Conservation (phyloP, 2,329 filamentous ascomycete species). For the Aspergillus eucalypticola region DNA sequence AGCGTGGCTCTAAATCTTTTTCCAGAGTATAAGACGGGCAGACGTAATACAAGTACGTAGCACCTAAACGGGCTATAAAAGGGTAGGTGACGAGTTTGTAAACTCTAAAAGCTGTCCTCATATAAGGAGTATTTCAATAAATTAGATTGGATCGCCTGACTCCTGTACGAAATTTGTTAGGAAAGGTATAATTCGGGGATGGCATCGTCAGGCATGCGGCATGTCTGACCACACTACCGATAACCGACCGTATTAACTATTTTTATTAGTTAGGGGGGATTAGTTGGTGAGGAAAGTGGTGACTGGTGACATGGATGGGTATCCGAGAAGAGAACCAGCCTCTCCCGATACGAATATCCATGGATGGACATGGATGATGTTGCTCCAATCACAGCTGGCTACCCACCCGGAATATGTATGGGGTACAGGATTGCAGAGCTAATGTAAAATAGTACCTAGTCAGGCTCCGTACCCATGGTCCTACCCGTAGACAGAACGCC, state of each 20-base stretch:
- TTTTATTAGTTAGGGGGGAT: neutral
- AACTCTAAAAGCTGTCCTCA: too few relatives aligned
- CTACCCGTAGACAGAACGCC: neutral
- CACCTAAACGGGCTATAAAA: too few relatives aligned
- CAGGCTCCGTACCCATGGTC: conserved; percentile 2
- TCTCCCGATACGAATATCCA: neutral
- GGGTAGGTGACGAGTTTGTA: too few relatives aligned
- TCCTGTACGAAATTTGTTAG: neutral
- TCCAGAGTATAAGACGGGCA: too few relatives aligned
- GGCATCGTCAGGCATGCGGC: neutral
- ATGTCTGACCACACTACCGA: neutral
- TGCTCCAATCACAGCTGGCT: neutral
- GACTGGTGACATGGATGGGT: neutral
- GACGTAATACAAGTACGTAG: too few relatives aligned
- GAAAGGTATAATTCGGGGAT: neutral
- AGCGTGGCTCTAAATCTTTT: neutral
- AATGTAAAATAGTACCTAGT: conserved; percentile 3
- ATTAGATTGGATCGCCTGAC: neutral
- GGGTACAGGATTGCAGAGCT: conserved; percentile 3
- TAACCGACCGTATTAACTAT: neutral
- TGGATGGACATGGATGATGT: neutral
- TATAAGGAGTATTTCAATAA: too few relatives aligned
- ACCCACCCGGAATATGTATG: conserved; percentile 1
- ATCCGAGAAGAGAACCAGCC: neutral
- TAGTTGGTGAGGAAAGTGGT: neutral